Percentiles rank a stretch among this genome's conserved stretches.
These are phyloP conservation scores for Plantago ovata DNA, from an alignment of 257 asterid genomes.

Conservation along the genomic window DNA sequence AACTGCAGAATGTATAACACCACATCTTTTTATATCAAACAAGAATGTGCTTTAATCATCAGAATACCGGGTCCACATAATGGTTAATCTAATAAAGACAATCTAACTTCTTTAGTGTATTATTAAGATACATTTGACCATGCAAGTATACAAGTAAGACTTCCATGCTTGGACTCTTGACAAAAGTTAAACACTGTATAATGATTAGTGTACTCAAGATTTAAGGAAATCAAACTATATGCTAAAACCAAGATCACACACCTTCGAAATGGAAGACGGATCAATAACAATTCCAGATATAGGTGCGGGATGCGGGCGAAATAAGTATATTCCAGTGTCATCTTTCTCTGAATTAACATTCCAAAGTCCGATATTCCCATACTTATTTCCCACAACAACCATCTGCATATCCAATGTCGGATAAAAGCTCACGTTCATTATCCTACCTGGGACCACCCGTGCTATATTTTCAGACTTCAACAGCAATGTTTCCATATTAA, in stretches of 20 bases:
- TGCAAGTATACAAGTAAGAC: no score
- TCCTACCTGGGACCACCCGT: slow-evolving; percentile 68
- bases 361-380: slow-evolving; percentile 85
- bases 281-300: slow-evolving; percentile 65
- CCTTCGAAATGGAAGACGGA: slow-evolving; percentile 66
- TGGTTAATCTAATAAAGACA: neutral
- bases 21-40: neutral
- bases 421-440: slow-evolving; percentile 54
- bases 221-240: neutral
- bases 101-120: neutral
- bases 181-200: slow-evolving; percentile 5
- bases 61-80: neutral
- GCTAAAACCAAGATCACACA: slow-evolving; percentile 15
- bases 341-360: slow-evolving; percentile 51
- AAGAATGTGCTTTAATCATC: neutral
- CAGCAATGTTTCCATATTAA: slow-evolving; percentile 45
- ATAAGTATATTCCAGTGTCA: slow-evolving; percentile 62
- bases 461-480: slow-evolving; percentile 65
- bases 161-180: neutral
- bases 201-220: neutral
- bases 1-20: neutral
- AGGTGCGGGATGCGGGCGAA: slow-evolving; percentile 76
- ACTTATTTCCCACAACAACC: slow-evolving; percentile 79
- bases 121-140: neutral
- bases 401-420: slow-evolving; percentile 56